Evolutionary conservation across 768 basidiomycete species (phyloP), one percentile per base, ranked within the genome.

Genomic region (Sarcomyxa edulis): DNA sequence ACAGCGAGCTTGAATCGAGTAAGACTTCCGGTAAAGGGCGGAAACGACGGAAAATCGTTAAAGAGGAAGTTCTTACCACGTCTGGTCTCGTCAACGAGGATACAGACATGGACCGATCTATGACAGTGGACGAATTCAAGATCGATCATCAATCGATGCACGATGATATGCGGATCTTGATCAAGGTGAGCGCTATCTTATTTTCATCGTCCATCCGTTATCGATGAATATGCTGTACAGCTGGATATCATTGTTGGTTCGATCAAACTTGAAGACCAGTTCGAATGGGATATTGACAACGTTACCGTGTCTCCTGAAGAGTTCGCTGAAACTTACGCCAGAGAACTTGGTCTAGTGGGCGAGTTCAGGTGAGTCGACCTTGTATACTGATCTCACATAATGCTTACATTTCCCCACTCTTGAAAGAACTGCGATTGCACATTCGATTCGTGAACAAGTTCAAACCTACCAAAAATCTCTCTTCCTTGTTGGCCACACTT

Each of bases 201-300:
- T 38, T 28, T 27, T 27, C 37, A 29, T 31, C 29, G 28, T 40
- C 44, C 35, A 31, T 32, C 35, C 45, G 31, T 39, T 32, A 26
- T 38, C 39, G 24, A 20, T 42, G 27, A 39, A 22, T 34, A 23
- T 31, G 10, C 21, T 20, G 14, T 37, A 12, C 53, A 97, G 93
- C 76, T 99, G 45, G 95, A 98, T 61, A 91, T 98, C 61, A 89
- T 92, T 39, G 84, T 94, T 39, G 95, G 91, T 16, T 80, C 84
- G 6, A 78, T 93, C 66, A 93, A 94, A 59, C 74, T 99, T 16
- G 87, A 91, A 40, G 96, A 99, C 60, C 87, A 93, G 53, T 95
- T 98, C 53, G 96, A 98, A 56, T 99, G 96, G 96, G 95, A 99
- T 58, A 61, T 97, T 25, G 84, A 84, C 48, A 91, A 86, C 40